Conservation (phyloP, 495 filamentous ascomycete species). For the Xylaria longipes region DNA sequence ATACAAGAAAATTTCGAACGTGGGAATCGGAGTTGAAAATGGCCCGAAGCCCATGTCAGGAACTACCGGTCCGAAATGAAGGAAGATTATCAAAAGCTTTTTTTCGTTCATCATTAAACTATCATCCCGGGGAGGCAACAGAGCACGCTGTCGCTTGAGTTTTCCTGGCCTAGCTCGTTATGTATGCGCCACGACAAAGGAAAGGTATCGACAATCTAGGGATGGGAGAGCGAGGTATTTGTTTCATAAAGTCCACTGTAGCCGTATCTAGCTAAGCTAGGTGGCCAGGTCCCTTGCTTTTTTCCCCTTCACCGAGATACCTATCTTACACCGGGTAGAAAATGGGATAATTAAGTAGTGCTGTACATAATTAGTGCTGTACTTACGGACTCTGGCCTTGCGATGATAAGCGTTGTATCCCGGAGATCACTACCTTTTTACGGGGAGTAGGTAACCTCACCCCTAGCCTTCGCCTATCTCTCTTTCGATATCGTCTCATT, state of each 20-base stretch:
- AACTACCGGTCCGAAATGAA: constrained; percentile 22
- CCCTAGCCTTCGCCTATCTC: constrained; percentile 18
- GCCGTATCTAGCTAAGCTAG: constrained; percentile 8
- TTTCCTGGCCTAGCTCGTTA: neutral
- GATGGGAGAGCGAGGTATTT: neutral
- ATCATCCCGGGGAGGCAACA: neutral
- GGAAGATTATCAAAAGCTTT: neutral
- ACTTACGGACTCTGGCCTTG: neutral
- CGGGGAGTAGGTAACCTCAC: too few relatives aligned
- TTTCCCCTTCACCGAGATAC: constrained; percentile 13
- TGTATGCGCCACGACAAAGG: neutral
- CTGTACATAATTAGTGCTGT: neutral
- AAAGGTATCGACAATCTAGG: constrained; percentile 2
- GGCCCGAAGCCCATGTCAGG: neutral
- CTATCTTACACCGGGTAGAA: neutral
- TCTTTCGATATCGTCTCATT: neutral
- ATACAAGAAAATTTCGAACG: neutral
- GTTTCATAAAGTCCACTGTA: constrained; percentile 6
- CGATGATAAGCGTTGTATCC: constrained; percentile 2
- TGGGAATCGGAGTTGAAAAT: too few relatives aligned
- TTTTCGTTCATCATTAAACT: neutral
- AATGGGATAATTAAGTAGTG: constrained; percentile 14
- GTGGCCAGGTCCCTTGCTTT: neutral
- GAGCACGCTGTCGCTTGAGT: neutral
- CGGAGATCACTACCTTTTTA: neutral